Base-by-base conservation (phyloP, 2,329 filamentous ascomycete species). In the Amylocarpus encephaloides region DNA sequence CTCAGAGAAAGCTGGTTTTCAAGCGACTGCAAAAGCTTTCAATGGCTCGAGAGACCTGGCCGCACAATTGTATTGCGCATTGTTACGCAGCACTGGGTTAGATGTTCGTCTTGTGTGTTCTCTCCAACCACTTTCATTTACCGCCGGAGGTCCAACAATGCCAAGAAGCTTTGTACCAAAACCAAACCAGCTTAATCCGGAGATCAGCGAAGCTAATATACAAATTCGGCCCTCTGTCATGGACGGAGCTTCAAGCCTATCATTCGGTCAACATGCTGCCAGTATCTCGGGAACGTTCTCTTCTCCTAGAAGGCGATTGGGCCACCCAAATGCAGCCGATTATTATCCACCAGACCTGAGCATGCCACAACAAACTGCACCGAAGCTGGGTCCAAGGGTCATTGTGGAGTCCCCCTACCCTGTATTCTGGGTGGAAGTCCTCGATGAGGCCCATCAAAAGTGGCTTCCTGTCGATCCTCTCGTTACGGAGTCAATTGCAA, bases 381-480 rank as follows among this genome's bases (percentile, higher is more conserved):
- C 58, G 56, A 22, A 67, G 64, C 58, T 58, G 60, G 62, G 68
- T 64, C 19, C 61, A 57, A 46, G 70, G 64, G 69, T 64, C 12
- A 77, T 85, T 10, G 76, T 76, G 19, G 88, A 92, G 62, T 91
- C 89, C 0, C 68, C 79, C 0, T 88, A 85, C 61, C 93, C 93
- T 0, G 77, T 97, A 2, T 97, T 90, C 65, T 98, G 93, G 93
- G 85, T 96, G 0, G 93, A 98, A 69, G 84, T 88, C 3, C 87
- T 95, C 57, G 91, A 96, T 56, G 74, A 82, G 47, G 86, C 86
- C 0, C 81, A 89, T 56, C 88, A 96, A 64, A 95, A 89, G 71
- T 98, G 93, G 93, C 80, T 95, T 49, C 79, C 89, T 0, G 80
- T 93, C 34, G 93, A 98, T 64, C 82, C 91, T 0, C 68, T 96